Base-by-base conservation (phyloP, 306 rosid genomes). In the Quercus variabilis region DNA sequence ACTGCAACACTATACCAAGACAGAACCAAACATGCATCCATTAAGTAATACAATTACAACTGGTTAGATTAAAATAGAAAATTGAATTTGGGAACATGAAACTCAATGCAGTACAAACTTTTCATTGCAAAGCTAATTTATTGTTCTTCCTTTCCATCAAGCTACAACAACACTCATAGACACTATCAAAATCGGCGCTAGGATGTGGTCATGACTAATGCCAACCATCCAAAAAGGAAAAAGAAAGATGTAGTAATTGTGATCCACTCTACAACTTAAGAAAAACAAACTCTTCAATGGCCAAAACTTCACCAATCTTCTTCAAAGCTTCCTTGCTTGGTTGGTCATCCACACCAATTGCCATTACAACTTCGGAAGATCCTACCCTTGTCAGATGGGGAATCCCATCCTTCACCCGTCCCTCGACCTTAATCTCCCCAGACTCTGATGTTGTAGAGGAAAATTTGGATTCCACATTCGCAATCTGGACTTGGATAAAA, bases 311-410 rank as follows among this genome's bases (percentile, higher is more conserved):
- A 25, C 99, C 97, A 59, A 94, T 94, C 92, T 74, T 92, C 87
- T 90, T 91, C 90, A 95, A 79, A 51, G 91, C 12, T 78, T 89
- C 86, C 77, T 95, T 88, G 76, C 87, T 76, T 43, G 98, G 99
- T 79, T 69, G 90, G 0, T 95, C 98, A 74, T 95, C 99, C 52
- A 93, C 99, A 21, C 99, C 99, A 33, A 95, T 95, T 30, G 99
- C 99, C 99, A 95, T 95, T 38, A 93, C 91, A 43, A 95, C 98
- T 68, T 95, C 98, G 21, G 91, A 95, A 38, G 97, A 91, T 74
- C 99, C 99, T 18, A 92, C 98, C 94, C 85, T 93, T 1, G 96
- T 95, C 77, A 95, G 83, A 84, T 95, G 99, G 28, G 99, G 96
- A 78, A 90, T 58, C 12, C 97, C 97, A 57, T 95, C 98, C 80